Percentiles rank a stretch among this genome's conserved stretches.
Conservation (phyloP, 441 rosid genomes). For the Jatropha podagrica region DNA sequence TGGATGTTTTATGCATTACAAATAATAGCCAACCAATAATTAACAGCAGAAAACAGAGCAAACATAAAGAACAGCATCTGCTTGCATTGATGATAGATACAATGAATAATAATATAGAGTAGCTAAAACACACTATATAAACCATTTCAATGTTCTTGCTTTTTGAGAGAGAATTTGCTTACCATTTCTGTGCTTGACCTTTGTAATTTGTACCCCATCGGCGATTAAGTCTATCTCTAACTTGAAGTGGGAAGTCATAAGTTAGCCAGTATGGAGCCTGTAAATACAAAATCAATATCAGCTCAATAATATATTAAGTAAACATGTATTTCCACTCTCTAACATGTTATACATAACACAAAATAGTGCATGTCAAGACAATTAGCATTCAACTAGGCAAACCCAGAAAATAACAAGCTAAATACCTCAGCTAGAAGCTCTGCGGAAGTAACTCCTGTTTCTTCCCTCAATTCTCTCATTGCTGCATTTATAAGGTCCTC, state of each 20-base stretch:
- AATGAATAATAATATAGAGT: not conserved
- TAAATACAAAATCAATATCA: conserved; percentile 22
- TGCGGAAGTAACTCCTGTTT: conserved; percentile 86
- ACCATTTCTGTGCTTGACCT: conserved; percentile 99
- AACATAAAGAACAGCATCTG: not conserved
- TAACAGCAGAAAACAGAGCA: not conserved
- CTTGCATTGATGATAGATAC: not conserved
- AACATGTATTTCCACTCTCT: not conserved
- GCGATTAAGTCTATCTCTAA: conserved; percentile 63
- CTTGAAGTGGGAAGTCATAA: conserved; percentile 79
- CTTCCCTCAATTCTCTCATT: conserved; percentile 87
- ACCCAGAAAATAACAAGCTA: not conserved
- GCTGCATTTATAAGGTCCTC: conserved; percentile 89
- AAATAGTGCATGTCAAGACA: not conserved
- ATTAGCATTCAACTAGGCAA: not conserved
- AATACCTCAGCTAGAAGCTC: conserved; percentile 78
- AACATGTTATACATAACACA: not conserved
- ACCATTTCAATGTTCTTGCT: too few species aligned
- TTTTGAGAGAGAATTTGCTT: conserved; percentile 13
- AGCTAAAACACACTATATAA: not conserved
- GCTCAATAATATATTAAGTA: conserved; percentile 8
- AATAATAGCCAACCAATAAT: not conserved
- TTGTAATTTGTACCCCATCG: conserved; percentile 89
- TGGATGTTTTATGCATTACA: not conserved
- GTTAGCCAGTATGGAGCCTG: conserved; percentile 88